phyloP scores from a whole-genome alignment of 805 yeast species.

The Candida xiaguanensis region DNA sequence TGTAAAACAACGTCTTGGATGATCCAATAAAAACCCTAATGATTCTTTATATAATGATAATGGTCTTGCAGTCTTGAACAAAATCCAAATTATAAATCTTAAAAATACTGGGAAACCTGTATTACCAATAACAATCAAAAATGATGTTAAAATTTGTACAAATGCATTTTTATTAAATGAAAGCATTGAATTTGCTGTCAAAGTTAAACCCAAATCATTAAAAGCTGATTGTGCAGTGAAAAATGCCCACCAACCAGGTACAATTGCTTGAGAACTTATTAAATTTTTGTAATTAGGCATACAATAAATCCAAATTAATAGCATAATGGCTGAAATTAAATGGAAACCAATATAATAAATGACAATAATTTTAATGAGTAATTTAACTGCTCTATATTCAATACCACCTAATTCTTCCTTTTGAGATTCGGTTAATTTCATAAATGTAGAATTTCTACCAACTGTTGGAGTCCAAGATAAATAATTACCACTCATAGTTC shows the following conservation, averaged over 20 bases:
- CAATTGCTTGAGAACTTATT: conserved; percentile 54
- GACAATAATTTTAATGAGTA: conserved; percentile 62
- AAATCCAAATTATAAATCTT: conserved; percentile 77
- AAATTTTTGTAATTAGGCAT: conserved; percentile 38
- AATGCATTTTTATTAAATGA: conserved; percentile 63
- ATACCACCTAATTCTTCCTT: conserved; percentile 97
- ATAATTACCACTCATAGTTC: conserved; percentile 55
- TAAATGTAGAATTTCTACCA: conserved; percentile 91
- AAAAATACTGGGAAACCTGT: conserved; percentile 89
- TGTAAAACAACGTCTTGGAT: conserved; percentile 96
- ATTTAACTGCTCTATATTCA: conserved; percentile 85
- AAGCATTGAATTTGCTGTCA: conserved; percentile 77
- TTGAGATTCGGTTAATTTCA: conserved; percentile 74
- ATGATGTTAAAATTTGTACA: conserved; percentile 56
- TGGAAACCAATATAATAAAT: conserved; percentile 77
- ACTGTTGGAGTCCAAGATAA: conserved; percentile 88
- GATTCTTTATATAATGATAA: conserved; percentile 68
- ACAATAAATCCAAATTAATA: conserved; percentile 59
- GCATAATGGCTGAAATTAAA: conserved; percentile 46
- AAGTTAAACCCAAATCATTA: conserved; percentile 79
- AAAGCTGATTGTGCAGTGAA: conserved; percentile 79
- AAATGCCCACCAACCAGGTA: conserved; percentile 91
- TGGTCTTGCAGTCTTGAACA: conserved; percentile 64
- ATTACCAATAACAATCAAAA: conserved; percentile 86
- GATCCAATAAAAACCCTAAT: conserved; percentile 81